Base-by-base conservation (phyloP, 352 stramenopile genomes). In the Pythium plurisporium region DNA sequence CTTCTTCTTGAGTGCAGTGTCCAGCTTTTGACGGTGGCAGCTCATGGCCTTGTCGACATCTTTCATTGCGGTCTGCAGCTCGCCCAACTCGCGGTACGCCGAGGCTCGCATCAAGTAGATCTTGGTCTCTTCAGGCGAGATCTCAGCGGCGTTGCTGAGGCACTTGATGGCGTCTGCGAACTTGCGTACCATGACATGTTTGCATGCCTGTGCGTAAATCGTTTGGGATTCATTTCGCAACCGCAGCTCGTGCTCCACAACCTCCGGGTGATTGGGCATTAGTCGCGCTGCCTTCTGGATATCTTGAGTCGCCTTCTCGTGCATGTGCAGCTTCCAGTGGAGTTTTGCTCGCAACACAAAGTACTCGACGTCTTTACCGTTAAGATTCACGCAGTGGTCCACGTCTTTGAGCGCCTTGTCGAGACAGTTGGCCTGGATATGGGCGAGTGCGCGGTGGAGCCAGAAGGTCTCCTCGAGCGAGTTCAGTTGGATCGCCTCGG, bases 281-380 rank as follows among this genome's bases (percentile, higher is more conserved):
- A 91, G 67, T 26, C 57, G 60, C 8, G 82, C 76, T 5, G 84
- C 84, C 17, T 69, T 71, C 10, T 73, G 55, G 37, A 91, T 91
- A 57, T 91, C 82, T 31, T 70, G 75, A 4, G 60, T 85, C 17
- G 80, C 82, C 51, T 84, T 83, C 36, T 91, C 80, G 42, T 89
- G 80, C 69, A 89, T 74, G 47, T 89, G 77, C 22, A 92, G 71
- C 30, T 70, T 71, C 83, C 83, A 90, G 49, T 90, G 81, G 12
- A 95, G 65, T 60, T 91, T 91, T 20, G 82, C 81, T 1, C 85
- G 77, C 49, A 95, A 62, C 20, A 92, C 77, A 65, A 90, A 87
- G 52, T 90, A 91, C 69, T 92, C 83, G 64, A 87, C 82, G 38
- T 95, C 82, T 6, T 65, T 59, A 12, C 62, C 70, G 40, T 94